These are phyloP conservation scores for Zancudomyces culisetae DNA, from an alignment of 371 early-diverging fungal species.

Conservation along the genomic window DNA sequence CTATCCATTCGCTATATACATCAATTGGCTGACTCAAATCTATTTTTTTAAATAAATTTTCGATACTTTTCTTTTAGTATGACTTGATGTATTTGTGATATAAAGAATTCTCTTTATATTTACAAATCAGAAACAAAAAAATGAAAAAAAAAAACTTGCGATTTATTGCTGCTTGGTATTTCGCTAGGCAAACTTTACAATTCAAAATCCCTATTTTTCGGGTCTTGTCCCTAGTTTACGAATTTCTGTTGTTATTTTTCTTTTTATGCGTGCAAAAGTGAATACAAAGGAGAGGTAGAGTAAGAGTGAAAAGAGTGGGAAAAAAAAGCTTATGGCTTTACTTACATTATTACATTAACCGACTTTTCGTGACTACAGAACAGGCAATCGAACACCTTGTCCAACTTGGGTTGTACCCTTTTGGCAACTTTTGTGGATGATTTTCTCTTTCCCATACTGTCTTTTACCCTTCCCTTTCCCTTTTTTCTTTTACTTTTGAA, in stretches of 20 bases:
- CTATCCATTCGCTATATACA: constrained; percentile 46
- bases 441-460: constrained; percentile 72
- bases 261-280: no score
- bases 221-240: constrained; percentile 5
- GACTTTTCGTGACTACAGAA: constrained; percentile 80
- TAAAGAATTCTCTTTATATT: neutral
- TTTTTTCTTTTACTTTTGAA: no score
- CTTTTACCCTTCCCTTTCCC: no score
- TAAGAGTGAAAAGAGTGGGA: neutral
- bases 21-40: constrained; percentile 34
- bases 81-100: neutral
- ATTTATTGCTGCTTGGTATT: constrained; percentile 15
- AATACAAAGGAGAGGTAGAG: neutral
- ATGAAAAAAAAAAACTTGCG: constrained; percentile 1
- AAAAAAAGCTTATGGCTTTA: constrained; percentile 7
- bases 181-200: constrained; percentile 15
- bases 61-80: neutral
- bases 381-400: constrained; percentile 67
- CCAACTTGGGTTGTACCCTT: constrained; percentile 49
- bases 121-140: neutral
- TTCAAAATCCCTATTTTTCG: constrained; percentile 10
- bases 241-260: no score
- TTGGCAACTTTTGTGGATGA: constrained; percentile 50
- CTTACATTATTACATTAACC: constrained; percentile 36
- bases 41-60: neutral